These are phyloP conservation scores for Nitzschia sp. DNA, from an alignment of 108 stramenopile genomes.

Conservation along the genomic window DNA sequence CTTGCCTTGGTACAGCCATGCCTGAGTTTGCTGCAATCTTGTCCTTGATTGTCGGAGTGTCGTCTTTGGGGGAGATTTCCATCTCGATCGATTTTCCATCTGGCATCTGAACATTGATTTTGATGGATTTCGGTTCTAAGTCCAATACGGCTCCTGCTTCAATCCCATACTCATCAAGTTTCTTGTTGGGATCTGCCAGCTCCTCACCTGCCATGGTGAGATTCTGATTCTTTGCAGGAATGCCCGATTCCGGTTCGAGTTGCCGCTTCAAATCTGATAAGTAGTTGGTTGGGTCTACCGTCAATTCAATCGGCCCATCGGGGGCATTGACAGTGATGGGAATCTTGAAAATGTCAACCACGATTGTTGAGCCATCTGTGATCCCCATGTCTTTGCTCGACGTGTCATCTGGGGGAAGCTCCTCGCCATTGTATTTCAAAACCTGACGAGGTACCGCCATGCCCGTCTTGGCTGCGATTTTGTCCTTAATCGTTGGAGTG, in stretches of 20 bases:
- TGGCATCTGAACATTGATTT: constrained; percentile 11
- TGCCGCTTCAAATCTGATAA: constrained; percentile 24
- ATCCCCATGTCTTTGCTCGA: constrained; percentile 2
- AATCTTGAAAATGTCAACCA: constrained; percentile 17
- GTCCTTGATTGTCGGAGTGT: constrained; percentile 13
- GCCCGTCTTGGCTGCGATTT: constrained; percentile 13
- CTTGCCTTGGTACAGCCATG: constrained; percentile 17
- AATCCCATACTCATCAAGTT: constrained; percentile 15
- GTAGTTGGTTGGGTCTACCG: constrained; percentile 20
- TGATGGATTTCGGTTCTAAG: constrained; percentile 22
- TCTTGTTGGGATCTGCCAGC: constrained; percentile 10
- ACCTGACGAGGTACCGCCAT: constrained; percentile 26
- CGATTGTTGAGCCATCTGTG: constrained; percentile 8
- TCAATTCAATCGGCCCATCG: constrained; percentile 15
- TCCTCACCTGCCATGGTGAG: constrained; percentile 11
- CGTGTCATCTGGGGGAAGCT: background rate
- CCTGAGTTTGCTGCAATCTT: constrained; percentile 17
- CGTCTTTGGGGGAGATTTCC: constrained; percentile 17
- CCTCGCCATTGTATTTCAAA: constrained; percentile 19
- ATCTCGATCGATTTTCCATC: constrained; percentile 24
- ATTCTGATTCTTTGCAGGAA: constrained; percentile 30
- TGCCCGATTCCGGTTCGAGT: constrained; percentile 22
- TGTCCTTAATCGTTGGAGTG: constrained; percentile 25
- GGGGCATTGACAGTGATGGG: constrained; percentile 13
- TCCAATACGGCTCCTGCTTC: constrained; percentile 15